Evolutionary conservation across 2,329 filamentous ascomycete genomes (phyloP).

Genomic region (Claviceps africana): DNA sequence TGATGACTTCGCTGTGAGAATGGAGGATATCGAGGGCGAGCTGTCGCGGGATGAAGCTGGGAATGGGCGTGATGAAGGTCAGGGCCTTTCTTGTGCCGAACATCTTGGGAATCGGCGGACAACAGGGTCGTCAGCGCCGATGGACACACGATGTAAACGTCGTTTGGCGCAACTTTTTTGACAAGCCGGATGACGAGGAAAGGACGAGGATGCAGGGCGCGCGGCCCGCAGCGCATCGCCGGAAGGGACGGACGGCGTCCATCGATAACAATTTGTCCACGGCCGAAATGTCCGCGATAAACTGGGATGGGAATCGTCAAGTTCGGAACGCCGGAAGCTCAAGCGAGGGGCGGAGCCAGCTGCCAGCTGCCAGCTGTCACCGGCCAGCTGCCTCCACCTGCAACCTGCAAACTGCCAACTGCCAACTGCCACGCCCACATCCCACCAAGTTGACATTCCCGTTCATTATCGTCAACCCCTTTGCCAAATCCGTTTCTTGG

Average conservation of each 20-base stretch:
- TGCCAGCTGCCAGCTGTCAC: too few species aligned
- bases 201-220: neutral
- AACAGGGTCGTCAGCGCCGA: too few species aligned
- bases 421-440: neutral
- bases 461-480: neutral
- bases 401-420: too few species aligned
- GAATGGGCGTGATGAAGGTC: conserved; percentile 57
- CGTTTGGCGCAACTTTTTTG: neutral
- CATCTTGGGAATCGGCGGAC: too few species aligned
- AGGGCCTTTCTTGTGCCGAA: conserved; percentile 50
- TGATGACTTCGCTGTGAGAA: conserved; percentile 56
- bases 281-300: neutral
- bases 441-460: too few species aligned
- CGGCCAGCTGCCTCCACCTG: too few species aligned
- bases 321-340: neutral
- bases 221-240: neutral
- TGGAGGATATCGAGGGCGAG: conserved; percentile 61
- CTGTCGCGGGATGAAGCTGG: conserved; percentile 55
- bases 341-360: neutral
- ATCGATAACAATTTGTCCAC: neutral
- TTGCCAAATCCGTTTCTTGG: neutral
- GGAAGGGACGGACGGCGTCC: neutral
- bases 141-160: too few species aligned
- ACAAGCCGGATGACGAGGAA: neutral
- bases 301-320: too few species aligned